Percentiles rank a stretch among this genome's conserved stretches.
Evolutionary conservation across 352 stramenopile species (phyloP).

Genomic region (Phytopythium montanum): DNA sequence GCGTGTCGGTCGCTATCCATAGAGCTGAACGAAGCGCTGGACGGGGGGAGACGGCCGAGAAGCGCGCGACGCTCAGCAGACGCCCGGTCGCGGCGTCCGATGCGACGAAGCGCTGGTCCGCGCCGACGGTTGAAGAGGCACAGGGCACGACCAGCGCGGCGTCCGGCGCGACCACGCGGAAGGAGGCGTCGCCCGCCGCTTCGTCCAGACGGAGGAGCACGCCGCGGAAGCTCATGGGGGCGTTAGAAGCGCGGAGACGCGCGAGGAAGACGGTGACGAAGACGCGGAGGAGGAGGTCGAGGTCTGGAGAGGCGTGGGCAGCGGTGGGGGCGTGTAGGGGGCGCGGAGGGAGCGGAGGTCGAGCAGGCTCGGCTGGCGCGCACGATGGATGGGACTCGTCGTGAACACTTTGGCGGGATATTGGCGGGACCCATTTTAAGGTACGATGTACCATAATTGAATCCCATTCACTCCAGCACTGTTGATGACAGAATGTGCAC

Average conservation of each 20-base stretch:
- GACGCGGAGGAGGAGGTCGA: not conserved
- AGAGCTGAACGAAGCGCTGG: slow-evolving; percentile 38
- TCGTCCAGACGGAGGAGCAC: slow-evolving; percentile 47
- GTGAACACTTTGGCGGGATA: no score
- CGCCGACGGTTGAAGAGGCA: slow-evolving; percentile 15
- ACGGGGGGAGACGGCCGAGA: slow-evolving; percentile 36
- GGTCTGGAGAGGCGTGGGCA: no score
- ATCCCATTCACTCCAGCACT: no score
- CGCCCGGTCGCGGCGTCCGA: slow-evolving; percentile 44
- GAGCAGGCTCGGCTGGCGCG: no score
- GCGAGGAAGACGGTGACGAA: not conserved
- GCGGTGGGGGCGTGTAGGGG: no score
- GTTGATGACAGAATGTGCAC: no score
- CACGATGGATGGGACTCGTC: no score
- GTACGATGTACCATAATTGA: no score
- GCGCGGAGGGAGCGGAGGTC: no score
- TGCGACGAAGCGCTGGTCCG: slow-evolving; percentile 53
- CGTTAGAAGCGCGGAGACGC: not conserved
- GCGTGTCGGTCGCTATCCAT: slow-evolving; percentile 31
- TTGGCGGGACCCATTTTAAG: no score
- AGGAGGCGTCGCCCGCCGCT: slow-evolving; percentile 22
- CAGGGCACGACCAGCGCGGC: slow-evolving; percentile 36
- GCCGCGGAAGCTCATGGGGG: slow-evolving; percentile 66
- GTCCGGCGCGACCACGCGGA: slow-evolving; percentile 49
- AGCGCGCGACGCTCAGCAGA: slow-evolving; percentile 48